These are phyloP conservation scores for Hymenoscyphus linearis DNA, from an alignment of 2,329 filamentous ascomycete genomes.

Conservation along the genomic window DNA sequence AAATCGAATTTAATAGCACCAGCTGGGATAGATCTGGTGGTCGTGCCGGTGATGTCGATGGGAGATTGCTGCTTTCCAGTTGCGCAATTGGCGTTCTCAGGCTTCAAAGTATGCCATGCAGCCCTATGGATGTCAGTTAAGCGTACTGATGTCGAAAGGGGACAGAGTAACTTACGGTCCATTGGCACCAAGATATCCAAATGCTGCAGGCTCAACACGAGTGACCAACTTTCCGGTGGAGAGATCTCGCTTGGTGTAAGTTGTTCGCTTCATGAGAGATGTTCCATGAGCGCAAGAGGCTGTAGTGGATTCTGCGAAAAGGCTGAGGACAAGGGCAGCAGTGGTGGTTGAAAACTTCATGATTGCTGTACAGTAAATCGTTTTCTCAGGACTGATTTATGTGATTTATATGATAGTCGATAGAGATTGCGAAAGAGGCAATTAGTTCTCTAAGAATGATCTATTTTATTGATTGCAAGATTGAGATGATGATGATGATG, in stretches of 20 bases:
- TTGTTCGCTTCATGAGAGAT: constrained; percentile 11
- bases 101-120: constrained; percentile 14
- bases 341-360: constrained; percentile 5
- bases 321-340: constrained; percentile 5
- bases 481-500: neutral
- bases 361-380: neutral
- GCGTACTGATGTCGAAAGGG: neutral
- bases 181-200: constrained; percentile 16
- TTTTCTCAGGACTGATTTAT: neutral
- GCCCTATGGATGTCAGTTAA: constrained; percentile 7
- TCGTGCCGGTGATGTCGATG: neutral
- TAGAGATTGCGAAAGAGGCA: neutral
- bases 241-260: constrained; percentile 6
- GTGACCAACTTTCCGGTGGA: constrained; percentile 5
- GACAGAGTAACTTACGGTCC: constrained; percentile 18
- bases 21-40: neutral
- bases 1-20: neutral
- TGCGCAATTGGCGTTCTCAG: constrained; percentile 14
- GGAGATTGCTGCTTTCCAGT: constrained; percentile 3
- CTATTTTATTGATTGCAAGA: neutral
- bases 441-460: neutral
- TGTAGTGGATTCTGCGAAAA: constrained; percentile 10
- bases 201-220: constrained; percentile 12
- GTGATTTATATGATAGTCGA: neutral
- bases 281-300: constrained; percentile 22